Conservation (phyloP, 306 rosid species). For the Alnus glutinosa region DNA sequence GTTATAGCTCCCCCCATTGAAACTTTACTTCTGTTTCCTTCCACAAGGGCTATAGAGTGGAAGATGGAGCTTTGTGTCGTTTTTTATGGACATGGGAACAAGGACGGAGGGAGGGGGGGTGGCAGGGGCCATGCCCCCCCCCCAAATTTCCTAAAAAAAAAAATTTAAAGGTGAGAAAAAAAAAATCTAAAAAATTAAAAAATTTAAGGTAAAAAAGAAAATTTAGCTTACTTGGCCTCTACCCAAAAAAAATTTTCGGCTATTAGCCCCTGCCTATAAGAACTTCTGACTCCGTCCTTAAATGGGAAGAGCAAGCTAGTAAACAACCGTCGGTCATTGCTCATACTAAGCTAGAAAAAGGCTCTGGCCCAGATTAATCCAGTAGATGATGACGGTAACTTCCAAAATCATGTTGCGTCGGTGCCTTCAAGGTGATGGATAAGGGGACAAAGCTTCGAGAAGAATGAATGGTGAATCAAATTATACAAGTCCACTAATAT, state of each 20-base stretch:
- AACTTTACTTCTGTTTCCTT: neutral
- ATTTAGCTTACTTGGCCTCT: too few relatives aligned
- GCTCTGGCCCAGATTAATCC: constrained; percentile 13
- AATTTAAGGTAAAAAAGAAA: too few relatives aligned
- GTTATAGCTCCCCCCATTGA: neutral
- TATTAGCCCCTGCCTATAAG: too few relatives aligned
- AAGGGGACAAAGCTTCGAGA: constrained; percentile 50
- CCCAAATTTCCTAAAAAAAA: too few relatives aligned
- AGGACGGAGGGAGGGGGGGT: too few relatives aligned
- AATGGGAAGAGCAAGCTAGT: constrained; percentile 64
- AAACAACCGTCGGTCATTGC: constrained; percentile 42
- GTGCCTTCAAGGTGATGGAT: constrained; percentile 70
- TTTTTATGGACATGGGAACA: constrained; percentile 87
- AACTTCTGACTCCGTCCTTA: too few relatives aligned
- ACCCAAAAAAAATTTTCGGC: too few relatives aligned
- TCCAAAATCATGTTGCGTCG: constrained; percentile 16
- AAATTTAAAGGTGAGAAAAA: too few relatives aligned
- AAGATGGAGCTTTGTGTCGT: constrained; percentile 57
- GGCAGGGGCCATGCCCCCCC: too few relatives aligned
- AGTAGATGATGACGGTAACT: constrained; percentile 10
- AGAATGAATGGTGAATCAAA: too few relatives aligned
- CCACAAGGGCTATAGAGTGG: constrained; percentile 52
- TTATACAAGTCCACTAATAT: too few relatives aligned
- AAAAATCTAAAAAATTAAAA: too few relatives aligned
- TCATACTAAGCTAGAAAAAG: constrained; percentile 42